phyloP scores from a whole-genome alignment of 805 yeast genomes.

The Candida ipomoeae region DNA sequence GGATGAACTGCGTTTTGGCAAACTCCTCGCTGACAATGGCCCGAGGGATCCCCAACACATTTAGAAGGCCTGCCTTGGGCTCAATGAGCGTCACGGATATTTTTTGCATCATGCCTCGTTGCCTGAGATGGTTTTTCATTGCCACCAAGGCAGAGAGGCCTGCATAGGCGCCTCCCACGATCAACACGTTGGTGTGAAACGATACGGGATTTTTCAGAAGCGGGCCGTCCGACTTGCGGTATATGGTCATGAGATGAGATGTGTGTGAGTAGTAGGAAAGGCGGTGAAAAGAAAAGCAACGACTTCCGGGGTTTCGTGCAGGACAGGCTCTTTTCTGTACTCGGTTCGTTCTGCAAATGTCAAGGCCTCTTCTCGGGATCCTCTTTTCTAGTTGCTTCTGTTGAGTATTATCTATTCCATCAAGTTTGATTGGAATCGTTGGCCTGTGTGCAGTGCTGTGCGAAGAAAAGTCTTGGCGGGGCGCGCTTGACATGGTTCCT shows the following conservation, averaged over 20 bases:
- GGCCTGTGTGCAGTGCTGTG: conserved; percentile 4
- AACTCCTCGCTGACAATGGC: conserved; percentile 36
- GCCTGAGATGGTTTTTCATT: conserved; percentile 23
- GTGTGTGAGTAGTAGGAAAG: background rate
- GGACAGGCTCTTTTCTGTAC: background rate
- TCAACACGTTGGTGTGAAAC: conserved; percentile 32
- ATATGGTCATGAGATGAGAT: conserved; percentile 1
- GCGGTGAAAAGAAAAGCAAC: too few relatives aligned
- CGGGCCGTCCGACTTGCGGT: conserved; percentile 9
- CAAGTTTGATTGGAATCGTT: background rate
- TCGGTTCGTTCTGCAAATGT: background rate
- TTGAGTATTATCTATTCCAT: conserved; percentile 2
- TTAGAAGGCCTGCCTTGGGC: conserved; percentile 38
- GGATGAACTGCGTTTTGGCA: conserved; percentile 36
- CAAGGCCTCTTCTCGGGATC: background rate
- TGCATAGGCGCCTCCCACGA: conserved; percentile 42
- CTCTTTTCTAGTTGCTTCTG: background rate
- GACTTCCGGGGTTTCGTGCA: background rate
- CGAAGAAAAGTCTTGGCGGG: conserved; percentile 3
- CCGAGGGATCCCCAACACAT: conserved; percentile 38
- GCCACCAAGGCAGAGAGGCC: conserved; percentile 35
- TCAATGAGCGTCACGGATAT: conserved; percentile 35
- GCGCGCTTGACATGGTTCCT: background rate
- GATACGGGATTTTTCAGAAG: conserved; percentile 10
- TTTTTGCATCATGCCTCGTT: conserved; percentile 12